Evolutionary conservation across 2,329 filamentous ascomycete genomes (phyloP), one percentile per base, ranked within the genome.

Genomic region (Colletotrichum caudatum): DNA sequence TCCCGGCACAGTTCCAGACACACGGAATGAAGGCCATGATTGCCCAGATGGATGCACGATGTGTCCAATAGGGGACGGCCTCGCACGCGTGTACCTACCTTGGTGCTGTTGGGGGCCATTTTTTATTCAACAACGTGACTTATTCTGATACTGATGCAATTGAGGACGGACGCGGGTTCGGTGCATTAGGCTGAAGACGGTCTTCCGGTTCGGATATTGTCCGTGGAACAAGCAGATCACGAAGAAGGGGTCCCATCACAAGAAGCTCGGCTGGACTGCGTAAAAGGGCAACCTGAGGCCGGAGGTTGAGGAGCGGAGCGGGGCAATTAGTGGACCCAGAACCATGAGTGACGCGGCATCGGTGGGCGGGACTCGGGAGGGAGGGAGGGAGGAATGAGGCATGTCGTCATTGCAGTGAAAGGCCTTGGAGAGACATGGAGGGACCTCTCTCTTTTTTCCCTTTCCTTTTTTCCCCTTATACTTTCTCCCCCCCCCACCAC

Each of bases 351-450:
- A 33, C 57, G 54, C 63, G 63, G 53, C 29, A 18, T 50, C 8
- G 37, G 56, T 58, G 9, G 35, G 35, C 35, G 35, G 35, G 29
- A 29, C 29, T 29, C 29, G 29, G 29, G 29, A 29, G 26, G 26
- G 2, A 29, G 20, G n/a, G 35, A 29, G 18, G 29, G 29, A n/a
- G 33, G 11, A 33, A 29, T 9, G 7, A 50, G 50, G n/a, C 8
- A 56, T 51, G 23, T 54, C 57, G 64, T 67, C 64, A 67, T 67
- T 23, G 20, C 18, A 46, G 48, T 37, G 1, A 37, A 8, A 37
- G 35, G 8, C 48, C 16, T 5, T 3, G 7, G 14, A 20, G 35
- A 33, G 5, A 63, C 48, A 41, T 11, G 46, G 48, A 16, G 9
- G 9, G 1, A 41, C 14, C 16, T 41, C n/a, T 12, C 29, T 29